These are phyloP conservation scores for Inga oerstediana DNA, from an alignment of 306 rosid genomes.

Conservation along the genomic window DNA sequence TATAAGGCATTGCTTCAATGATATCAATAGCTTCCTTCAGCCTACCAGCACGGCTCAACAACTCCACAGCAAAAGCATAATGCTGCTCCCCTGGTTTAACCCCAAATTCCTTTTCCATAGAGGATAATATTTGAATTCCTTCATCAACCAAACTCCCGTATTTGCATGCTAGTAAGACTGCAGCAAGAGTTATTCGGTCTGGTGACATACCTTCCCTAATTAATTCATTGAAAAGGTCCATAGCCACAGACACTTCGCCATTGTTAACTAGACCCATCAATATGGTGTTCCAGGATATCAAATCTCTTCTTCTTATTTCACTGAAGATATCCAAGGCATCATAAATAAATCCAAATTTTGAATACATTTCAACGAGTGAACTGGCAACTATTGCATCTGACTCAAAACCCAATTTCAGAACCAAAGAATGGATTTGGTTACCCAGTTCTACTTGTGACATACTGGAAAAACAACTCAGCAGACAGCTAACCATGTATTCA, in stretches of 20 bases:
- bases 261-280: slow-evolving; percentile 66
- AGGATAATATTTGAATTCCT: slow-evolving; percentile 58
- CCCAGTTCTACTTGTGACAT: slow-evolving; percentile 60
- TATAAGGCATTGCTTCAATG: slow-evolving; percentile 48
- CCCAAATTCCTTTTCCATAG: slow-evolving; percentile 69
- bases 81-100: slow-evolving; percentile 62
- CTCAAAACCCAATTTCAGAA: slow-evolving; percentile 66
- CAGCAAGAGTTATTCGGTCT: slow-evolving; percentile 67
- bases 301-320: slow-evolving; percentile 55
- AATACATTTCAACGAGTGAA: slow-evolving; percentile 73
- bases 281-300: slow-evolving; percentile 81
- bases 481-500: slow-evolving; percentile 67
- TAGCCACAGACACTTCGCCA: slow-evolving; percentile 52
- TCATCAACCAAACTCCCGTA: slow-evolving; percentile 64
- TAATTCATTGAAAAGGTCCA: slow-evolving; percentile 49
- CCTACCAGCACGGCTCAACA: slow-evolving; percentile 70
- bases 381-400: slow-evolving; percentile 65
- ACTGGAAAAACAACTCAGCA: slow-evolving; percentile 59
- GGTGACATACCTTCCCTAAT: slow-evolving; percentile 47
- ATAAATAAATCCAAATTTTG: slow-evolving; percentile 65
- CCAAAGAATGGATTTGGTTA: slow-evolving; percentile 69
- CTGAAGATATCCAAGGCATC: slow-evolving; percentile 59
- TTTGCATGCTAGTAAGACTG: slow-evolving; percentile 74
- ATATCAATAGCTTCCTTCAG: slow-evolving; percentile 65
- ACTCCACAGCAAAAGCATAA: slow-evolving; percentile 54